These are phyloP conservation scores for Calocybe gambosa DNA, from an alignment of 1,284 basidiomycete genomes.

Conservation along the genomic window DNA sequence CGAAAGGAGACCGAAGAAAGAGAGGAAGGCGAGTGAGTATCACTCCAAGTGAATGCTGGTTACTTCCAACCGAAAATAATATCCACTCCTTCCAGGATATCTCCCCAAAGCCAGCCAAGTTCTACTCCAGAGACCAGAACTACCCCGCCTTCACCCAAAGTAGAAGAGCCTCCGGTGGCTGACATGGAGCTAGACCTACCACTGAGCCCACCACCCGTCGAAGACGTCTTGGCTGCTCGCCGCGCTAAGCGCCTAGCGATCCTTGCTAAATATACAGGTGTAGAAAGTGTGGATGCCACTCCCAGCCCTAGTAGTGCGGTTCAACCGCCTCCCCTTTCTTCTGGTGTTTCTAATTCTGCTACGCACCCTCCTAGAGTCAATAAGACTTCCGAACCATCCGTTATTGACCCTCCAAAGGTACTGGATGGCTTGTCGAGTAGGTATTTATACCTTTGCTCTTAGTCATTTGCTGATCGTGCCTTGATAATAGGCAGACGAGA, in stretches of 20 bases:
- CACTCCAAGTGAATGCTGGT: conserved; percentile 13
- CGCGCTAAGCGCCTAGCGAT: conserved; percentile 80
- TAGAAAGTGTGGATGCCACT: conserved; percentile 40
- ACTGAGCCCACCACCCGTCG: conserved; percentile 55
- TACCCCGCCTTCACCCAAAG: conserved; percentile 21
- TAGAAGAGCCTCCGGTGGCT: conserved; percentile 22
- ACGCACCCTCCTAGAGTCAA: conserved; percentile 47
- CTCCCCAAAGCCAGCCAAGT: conserved; percentile 38
- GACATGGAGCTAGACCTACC: conserved; percentile 59
- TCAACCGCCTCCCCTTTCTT: conserved; percentile 54
- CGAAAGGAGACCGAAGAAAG: conserved; percentile 10
- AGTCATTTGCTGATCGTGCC: background rate
- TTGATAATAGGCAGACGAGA: conserved; percentile 36
- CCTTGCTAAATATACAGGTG: conserved; percentile 70
- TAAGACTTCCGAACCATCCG: conserved; percentile 25
- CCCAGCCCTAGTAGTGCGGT: conserved; percentile 67
- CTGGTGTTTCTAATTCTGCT: conserved; percentile 54
- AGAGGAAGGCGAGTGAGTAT: conserved; percentile 73
- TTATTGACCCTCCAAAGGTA: conserved; percentile 4
- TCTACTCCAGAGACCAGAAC: conserved; percentile 16
- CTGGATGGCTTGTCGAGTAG: conserved; percentile 24
- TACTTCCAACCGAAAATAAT: conserved; percentile 6
- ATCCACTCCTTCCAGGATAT: conserved; percentile 41
- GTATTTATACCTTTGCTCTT: conserved; percentile 9
- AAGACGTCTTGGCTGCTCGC: conserved; percentile 73